These are phyloP conservation scores for Neurospora cerealis DNA, from an alignment of 495 filamentous ascomycete genomes.

Conservation along the genomic window DNA sequence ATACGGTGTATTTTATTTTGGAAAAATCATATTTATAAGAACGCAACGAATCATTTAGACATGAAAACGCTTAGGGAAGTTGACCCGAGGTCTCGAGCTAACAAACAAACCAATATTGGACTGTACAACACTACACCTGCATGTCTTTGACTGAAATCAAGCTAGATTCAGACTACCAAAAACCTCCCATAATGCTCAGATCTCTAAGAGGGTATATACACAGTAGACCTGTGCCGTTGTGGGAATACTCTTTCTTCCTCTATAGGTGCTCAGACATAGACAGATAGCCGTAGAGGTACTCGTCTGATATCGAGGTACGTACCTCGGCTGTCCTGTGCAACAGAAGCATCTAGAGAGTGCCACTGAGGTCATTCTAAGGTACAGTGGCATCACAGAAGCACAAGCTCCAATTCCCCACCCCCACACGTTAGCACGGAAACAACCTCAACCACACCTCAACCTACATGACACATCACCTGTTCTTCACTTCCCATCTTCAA, in stretches of 20 bases:
- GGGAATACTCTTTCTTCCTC: background rate
- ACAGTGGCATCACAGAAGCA: background rate
- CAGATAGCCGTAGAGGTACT: background rate
- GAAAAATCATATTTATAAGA: too few relatives aligned
- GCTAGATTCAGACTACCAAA: background rate
- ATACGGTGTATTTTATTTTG: too few relatives aligned
- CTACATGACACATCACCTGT: background rate
- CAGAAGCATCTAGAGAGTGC: background rate
- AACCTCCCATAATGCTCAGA: background rate
- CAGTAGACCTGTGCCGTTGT: background rate
- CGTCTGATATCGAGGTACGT: background rate
- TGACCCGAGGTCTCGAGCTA: too few relatives aligned
- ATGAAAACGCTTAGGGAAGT: too few relatives aligned
- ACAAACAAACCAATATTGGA: too few relatives aligned
- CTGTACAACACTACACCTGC: background rate
- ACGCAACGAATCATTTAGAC: too few relatives aligned
- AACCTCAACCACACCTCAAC: background rate
- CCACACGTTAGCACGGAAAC: background rate
- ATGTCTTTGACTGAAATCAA: background rate
- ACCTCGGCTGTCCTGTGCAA: background rate
- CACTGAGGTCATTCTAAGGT: background rate
- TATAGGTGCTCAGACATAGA: background rate
- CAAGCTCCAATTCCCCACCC: background rate
- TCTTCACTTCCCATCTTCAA: background rate
- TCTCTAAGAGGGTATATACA: background rate